Conservation (phyloP, 306 rosid species). For the Aeschynomene evenia region DNA sequence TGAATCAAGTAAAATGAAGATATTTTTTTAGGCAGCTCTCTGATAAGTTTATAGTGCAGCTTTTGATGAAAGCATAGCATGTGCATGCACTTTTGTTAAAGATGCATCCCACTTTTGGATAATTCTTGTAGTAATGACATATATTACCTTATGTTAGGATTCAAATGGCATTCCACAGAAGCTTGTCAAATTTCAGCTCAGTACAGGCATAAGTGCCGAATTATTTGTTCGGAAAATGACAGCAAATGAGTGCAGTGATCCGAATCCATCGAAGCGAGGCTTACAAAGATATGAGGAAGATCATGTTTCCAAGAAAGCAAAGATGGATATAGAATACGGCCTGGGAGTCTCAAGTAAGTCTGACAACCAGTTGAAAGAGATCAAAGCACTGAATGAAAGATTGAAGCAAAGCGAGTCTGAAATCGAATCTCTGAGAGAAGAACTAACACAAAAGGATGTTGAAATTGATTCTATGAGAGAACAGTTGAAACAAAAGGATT, state of each 20-base stretch:
- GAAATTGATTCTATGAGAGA: constrained; percentile 48
- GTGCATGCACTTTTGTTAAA: not conserved
- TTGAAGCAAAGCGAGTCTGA: constrained; percentile 41
- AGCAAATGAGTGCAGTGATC: constrained; percentile 2
- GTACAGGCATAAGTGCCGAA: constrained; percentile 31
- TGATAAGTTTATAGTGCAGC: not conserved
- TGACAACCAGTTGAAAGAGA: constrained; percentile 36
- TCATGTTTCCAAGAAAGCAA: constrained; percentile 47
- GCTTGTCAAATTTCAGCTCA: constrained; percentile 30
- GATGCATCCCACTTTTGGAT: not conserved
- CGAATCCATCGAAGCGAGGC: constrained; percentile 49
- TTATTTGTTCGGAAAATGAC: constrained; percentile 58
- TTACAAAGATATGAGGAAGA: constrained; percentile 36
- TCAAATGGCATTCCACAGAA: constrained; percentile 65
- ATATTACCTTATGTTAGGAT: constrained; percentile 50
- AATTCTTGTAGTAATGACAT: not conserved
- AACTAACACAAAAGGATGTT: constrained; percentile 50
- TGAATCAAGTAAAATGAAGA: not conserved
- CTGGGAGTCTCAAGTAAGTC: constrained; percentile 15
- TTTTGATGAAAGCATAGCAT: not conserved
- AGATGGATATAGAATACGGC: constrained; percentile 40
- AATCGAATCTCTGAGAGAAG: constrained; percentile 46
- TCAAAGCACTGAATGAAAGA: constrained; percentile 41
- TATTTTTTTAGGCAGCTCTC: not conserved
- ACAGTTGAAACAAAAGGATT: constrained; percentile 50